These are phyloP conservation scores for Cordia subcordata DNA, from an alignment of 257 asterid species.

Conservation along the genomic window DNA sequence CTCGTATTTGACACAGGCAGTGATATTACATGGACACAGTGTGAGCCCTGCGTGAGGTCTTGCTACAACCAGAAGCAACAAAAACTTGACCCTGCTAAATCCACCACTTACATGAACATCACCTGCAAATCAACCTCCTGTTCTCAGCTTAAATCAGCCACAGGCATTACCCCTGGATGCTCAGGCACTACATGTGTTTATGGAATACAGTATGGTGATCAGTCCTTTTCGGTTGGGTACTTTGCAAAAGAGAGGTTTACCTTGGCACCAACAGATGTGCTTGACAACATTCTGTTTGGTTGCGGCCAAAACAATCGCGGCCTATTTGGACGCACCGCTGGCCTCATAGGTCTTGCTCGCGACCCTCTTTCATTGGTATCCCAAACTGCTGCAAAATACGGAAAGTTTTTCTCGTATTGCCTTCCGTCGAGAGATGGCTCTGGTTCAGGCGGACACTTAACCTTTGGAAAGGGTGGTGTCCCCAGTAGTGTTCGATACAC, in stretches of 20 bases:
- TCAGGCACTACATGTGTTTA: slow-evolving; percentile 41
- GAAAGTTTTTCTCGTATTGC: slow-evolving; percentile 69
- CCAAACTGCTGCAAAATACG: slow-evolving; percentile 52
- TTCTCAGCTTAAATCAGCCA: slow-evolving; percentile 40
- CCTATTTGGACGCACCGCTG: slow-evolving; percentile 50
- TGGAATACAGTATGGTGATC: slow-evolving; percentile 52
- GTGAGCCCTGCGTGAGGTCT: slow-evolving; percentile 45
- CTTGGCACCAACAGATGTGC: slow-evolving; percentile 33
- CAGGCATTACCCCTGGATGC: slow-evolving; percentile 40
- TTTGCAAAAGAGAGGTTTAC: slow-evolving; percentile 48
- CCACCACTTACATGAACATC: slow-evolving; percentile 47
- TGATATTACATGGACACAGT: slow-evolving; percentile 87
- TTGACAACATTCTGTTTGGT: slow-evolving; percentile 53
- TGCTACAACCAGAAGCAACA: slow-evolving; percentile 63
- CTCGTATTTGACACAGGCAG: slow-evolving; percentile 76
- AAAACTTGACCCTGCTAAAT: slow-evolving; percentile 44
- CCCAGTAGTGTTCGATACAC: slow-evolving; percentile 34
- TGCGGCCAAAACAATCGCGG: slow-evolving; percentile 79
- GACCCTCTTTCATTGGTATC: slow-evolving; percentile 49
- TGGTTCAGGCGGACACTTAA: slow-evolving; percentile 48
- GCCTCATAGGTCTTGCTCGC: slow-evolving; percentile 65
- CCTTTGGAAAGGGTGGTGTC: slow-evolving; percentile 40
- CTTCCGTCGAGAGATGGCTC: slow-evolving; percentile 37
- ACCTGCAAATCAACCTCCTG: slow-evolving; percentile 42
- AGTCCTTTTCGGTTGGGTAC: slow-evolving; percentile 52